Evolutionary conservation across 1,284 basidiomycete species (phyloP).

Genomic region (Megacollybia platyphylla): DNA sequence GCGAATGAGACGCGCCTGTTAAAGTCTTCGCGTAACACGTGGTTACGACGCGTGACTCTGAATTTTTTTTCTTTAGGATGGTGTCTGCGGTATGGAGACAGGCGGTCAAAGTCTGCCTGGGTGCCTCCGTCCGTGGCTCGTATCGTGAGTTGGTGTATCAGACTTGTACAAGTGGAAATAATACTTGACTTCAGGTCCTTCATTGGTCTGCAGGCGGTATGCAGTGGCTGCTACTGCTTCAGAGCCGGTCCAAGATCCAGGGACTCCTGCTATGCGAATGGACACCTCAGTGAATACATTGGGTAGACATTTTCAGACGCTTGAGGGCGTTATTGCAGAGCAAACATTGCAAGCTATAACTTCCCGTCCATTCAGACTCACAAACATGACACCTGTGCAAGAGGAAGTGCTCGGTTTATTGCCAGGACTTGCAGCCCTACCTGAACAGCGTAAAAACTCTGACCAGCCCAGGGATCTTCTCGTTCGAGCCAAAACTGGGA

Average conservation of each 20-base stretch:
- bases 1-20: no score
- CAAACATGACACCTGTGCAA: slow-evolving; percentile 79
- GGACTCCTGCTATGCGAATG: neutral
- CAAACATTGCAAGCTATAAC: slow-evolving; percentile 54
- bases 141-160: no score
- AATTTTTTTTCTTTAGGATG: no score
- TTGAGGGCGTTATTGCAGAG: slow-evolving; percentile 18
- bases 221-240: no score
- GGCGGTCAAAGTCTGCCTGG: no score
- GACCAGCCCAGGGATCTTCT: slow-evolving; percentile 43
- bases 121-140: no score
- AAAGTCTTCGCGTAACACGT: no score
- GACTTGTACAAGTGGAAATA: no score
- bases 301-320: slow-evolving; percentile 6
- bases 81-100: no score
- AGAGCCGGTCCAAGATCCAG: neutral
- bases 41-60: no score
- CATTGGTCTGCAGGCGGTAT: no score
- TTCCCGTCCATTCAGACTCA: slow-evolving; percentile 57
- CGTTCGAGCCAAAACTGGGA: slow-evolving; percentile 86
- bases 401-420: slow-evolving; percentile 63
- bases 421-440: slow-evolving; percentile 35
- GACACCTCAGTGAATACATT: neutral
- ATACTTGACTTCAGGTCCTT: no score
- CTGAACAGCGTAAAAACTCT: slow-evolving; percentile 20